These are phyloP conservation scores for Elsinoe perseae DNA, from an alignment of 2,329 filamentous ascomycete species.

Conservation along the genomic window DNA sequence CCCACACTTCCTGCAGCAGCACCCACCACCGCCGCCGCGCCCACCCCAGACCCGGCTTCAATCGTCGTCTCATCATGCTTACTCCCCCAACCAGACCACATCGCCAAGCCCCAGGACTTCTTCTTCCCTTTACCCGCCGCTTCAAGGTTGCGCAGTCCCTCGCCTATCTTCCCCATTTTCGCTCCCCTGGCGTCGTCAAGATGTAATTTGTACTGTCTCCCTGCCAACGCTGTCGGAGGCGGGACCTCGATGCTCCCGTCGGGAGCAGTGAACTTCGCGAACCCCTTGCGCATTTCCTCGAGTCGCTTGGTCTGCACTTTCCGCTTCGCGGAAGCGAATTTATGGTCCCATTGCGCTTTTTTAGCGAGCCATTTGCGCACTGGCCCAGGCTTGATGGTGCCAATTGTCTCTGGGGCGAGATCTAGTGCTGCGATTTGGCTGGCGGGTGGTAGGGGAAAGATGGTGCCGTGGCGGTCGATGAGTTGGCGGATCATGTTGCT, in stretches of 20 bases:
- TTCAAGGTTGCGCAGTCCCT: slow-evolving; percentile 14
- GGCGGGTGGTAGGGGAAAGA: slow-evolving; percentile 58
- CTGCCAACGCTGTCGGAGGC: slow-evolving; percentile 75
- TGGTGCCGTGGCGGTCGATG: slow-evolving; percentile 68
- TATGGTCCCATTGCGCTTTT: slow-evolving; percentile 65
- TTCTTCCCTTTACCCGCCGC: slow-evolving; percentile 41
- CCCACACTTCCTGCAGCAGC: slow-evolving; percentile 8
- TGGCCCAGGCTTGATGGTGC: slow-evolving; percentile 69
- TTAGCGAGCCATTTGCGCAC: slow-evolving; percentile 75
- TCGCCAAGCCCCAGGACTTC: slow-evolving; percentile 62
- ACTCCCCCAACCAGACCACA: slow-evolving; percentile 84
- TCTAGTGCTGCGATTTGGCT: slow-evolving; percentile 59
- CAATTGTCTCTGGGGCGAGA: slow-evolving; percentile 58
- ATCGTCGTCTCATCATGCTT: slow-evolving; percentile 78
- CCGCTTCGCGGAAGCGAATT: slow-evolving; percentile 61
- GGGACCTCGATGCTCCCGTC: slow-evolving; percentile 60
- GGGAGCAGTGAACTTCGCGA: slow-evolving; percentile 49
- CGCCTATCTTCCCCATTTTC: slow-evolving; percentile 40
- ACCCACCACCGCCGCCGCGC: slow-evolving; percentile 12
- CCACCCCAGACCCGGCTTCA: slow-evolving; percentile 23
- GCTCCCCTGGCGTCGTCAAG: slow-evolving; percentile 35
- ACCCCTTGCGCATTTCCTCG: slow-evolving; percentile 64
- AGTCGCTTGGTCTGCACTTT: slow-evolving; percentile 66
- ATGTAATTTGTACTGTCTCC: slow-evolving; percentile 39
- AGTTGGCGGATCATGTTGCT: slow-evolving; percentile 88